Evolutionary conservation across 176 grass and related monocot genomes (phyloP).

Genomic region (Oryza glaberrima): DNA sequence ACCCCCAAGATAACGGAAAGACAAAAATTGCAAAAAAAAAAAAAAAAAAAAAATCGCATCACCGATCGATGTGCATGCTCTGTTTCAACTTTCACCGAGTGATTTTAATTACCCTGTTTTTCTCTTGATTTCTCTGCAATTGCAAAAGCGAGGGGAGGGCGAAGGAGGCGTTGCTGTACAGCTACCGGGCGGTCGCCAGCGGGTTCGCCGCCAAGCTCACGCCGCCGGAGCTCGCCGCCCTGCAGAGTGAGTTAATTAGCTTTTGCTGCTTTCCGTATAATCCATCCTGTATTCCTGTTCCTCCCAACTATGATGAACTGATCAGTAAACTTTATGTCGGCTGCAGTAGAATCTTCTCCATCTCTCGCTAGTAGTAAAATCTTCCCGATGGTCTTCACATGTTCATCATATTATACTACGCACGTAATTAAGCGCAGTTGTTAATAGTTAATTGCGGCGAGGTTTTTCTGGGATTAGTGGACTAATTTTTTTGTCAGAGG

Average conservation of each 20-base stretch:
- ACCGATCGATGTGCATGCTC: no score
- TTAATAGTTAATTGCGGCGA: background rate
- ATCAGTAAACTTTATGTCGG: background rate
- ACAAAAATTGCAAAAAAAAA: no score
- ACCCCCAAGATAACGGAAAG: no score
- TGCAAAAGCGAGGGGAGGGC: constrained; percentile 59
- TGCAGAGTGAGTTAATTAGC: constrained; percentile 53
- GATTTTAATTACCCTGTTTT: background rate
- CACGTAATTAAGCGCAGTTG: background rate
- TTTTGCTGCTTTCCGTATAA: background rate
- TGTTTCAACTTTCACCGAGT: background rate
- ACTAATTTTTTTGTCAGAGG: constrained; percentile 5
- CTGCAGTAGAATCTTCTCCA: constrained; percentile 16
- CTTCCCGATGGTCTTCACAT: constrained; percentile 12
- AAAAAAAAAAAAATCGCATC: no score
- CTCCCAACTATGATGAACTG: background rate
- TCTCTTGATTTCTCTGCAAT: background rate
- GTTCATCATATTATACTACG: background rate
- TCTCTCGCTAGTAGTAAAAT: background rate
- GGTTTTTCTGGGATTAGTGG: background rate
- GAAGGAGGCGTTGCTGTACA: constrained; percentile 64
- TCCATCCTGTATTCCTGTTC: background rate
- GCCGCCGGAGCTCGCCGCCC: constrained; percentile 47
- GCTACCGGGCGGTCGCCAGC: constrained; percentile 51
- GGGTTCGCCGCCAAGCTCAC: constrained; percentile 84